These are phyloP conservation scores for Candida dubliniensis DNA, from an alignment of 1,139 yeast species.

Conservation along the genomic window DNA sequence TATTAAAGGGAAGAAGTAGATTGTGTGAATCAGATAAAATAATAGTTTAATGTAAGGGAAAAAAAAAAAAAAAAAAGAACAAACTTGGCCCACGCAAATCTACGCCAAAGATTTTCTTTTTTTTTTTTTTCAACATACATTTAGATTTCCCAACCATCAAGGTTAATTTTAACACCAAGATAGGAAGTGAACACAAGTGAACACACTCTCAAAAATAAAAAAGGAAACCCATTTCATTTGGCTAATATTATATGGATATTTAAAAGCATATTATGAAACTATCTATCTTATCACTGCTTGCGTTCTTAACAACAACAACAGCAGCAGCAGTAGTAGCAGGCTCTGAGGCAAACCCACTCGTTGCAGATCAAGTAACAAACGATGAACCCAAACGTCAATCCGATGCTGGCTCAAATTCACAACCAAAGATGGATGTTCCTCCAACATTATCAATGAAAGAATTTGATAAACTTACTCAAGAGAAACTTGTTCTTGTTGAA, in stretches of 20 bases:
- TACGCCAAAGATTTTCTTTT: too few species aligned
- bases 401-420: background rate
- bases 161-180: too few species aligned
- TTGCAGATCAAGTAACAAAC: slow-evolving; percentile 5
- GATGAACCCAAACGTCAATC: slow-evolving; percentile 1
- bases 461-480: slow-evolving; percentile 46
- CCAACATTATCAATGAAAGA: slow-evolving; percentile 31
- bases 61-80: too few species aligned
- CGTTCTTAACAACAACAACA: background rate
- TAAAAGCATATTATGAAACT: slow-evolving; percentile 3
- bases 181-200: too few species aligned
- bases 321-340: background rate
- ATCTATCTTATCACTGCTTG: slow-evolving; percentile 3
- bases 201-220: too few species aligned
- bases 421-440: slow-evolving; percentile 14
- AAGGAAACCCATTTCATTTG: background rate
- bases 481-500: slow-evolving; percentile 58
- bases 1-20: too few species aligned
- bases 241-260: background rate
- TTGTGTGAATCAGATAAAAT: too few species aligned
- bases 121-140: too few species aligned
- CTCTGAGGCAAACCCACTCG: background rate
- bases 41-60: too few species aligned
- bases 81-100: too few species aligned
- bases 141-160: too few species aligned